Conservation (phyloP, 2,329 filamentous ascomycete species). For the Clonostachys rosea region DNA sequence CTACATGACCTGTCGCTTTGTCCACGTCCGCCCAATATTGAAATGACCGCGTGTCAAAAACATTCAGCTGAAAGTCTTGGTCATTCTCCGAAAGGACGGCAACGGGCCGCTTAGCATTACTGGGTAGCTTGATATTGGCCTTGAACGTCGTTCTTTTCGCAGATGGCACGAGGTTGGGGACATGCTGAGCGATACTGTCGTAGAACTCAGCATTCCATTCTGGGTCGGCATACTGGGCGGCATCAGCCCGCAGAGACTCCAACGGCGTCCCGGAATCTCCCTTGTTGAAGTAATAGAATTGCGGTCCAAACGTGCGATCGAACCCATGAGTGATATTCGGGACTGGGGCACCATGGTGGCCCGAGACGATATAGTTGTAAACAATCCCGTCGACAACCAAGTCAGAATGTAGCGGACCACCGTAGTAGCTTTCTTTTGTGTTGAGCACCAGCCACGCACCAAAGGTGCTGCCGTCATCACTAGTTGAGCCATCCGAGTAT, state of each 20-base stretch:
- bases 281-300: slow-evolving; percentile 59
- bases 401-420: slow-evolving; percentile 58
- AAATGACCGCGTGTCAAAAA: slow-evolving; percentile 44
- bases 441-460: slow-evolving; percentile 63
- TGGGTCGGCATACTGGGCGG: slow-evolving; percentile 41
- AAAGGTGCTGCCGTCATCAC: slow-evolving; percentile 43
- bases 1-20: slow-evolving; percentile 36
- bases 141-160: slow-evolving; percentile 43
- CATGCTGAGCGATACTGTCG: slow-evolving; percentile 54
- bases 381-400: slow-evolving; percentile 60
- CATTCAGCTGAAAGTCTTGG: slow-evolving; percentile 32
- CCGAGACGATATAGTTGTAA: slow-evolving; percentile 49
- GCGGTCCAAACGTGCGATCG: slow-evolving; percentile 56
- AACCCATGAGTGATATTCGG: not conserved
- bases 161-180: slow-evolving; percentile 54
- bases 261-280: slow-evolving; percentile 36
- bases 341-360: not conserved
- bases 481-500: slow-evolving; percentile 29
- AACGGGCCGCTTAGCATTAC: slow-evolving; percentile 42
- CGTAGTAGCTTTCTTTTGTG: slow-evolving; percentile 58
- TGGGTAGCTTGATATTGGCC: slow-evolving; percentile 44
- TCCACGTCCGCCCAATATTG: slow-evolving; percentile 57
- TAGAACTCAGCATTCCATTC: slow-evolving; percentile 58
- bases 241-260: slow-evolving; percentile 46
- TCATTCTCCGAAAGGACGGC: slow-evolving; percentile 41